Base-by-base conservation (phyloP, 352 stramenopile genomes). In the Phytophthora rubi region DNA sequence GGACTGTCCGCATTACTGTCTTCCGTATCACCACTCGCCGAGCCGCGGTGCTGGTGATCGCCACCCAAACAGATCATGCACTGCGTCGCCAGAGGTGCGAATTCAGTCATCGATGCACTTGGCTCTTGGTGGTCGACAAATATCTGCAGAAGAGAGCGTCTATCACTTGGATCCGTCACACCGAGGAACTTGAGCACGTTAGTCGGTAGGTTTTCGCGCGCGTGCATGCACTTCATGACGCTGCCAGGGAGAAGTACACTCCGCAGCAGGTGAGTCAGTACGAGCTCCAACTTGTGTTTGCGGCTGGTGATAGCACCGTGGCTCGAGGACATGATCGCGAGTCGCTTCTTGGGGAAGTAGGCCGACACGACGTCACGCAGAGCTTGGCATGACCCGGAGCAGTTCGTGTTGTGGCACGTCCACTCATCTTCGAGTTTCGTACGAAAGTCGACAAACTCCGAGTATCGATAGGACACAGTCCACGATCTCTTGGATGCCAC, bases 381-480 rank as follows among this genome's bases (percentile, higher is more conserved):
- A 47, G 80, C 76, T 58, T 88, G 71, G 62, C 80, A 90, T 18
- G 82, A 88, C 16, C 82, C 82, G 12, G 55, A 68, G 70, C 82
- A 90, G 69, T 84, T 89, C 57, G 30, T 7, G 21, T 68, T 71
- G 42, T 77, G 65, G 52, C 82, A 90, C 15, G 80, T 88, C 72
- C 75, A 77, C 12, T 79, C 56, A 44, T 85, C 65, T 6, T 82
- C 70, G 30, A 89, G 57, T 23, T 80, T 73, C 51, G 48, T 59
- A 33, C 76, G 78, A 56, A 90, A 85, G 5, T 73, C 73, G 44
- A 75, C 64, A 48, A 92, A 89, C 73, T 91, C 81, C 37, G 81
- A 90, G 70, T 86, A 89, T 5, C 80, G 82, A 62, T 90, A 89
- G 39, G 81, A 75, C 23, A 89, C 78, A 16, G 51, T 73, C 81